Evolutionary conservation across 495 filamentous ascomycete species (phyloP), one percentile per base, ranked within the genome.

Genomic region (Hypoxylon trugodes): DNA sequence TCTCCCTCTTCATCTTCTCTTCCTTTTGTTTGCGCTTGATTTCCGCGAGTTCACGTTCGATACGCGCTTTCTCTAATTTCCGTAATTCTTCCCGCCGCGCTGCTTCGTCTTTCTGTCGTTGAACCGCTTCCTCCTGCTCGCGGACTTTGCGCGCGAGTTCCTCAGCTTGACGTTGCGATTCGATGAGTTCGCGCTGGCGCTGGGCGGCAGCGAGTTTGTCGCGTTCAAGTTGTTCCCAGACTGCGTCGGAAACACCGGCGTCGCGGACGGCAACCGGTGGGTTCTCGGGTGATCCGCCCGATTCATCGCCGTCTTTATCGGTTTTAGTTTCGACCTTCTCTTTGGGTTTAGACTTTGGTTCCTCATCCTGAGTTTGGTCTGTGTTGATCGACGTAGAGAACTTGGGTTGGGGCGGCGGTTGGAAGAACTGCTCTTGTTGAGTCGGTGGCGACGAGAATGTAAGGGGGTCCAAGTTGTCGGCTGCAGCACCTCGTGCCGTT

Each of bases 141-240:
- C 42, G 50, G 26, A 36, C 64, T 28, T 71, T 52, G 7, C 40
- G 45, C 53, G 35, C 55, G 15, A 71, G 74, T 35, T 72, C 71
- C 1, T 54, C 69, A 3, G 60, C 65, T n/a, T 45, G 37, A 38
- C 19, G 42, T 13, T 28, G 37, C 5, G 56, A 12, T 6, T 25
- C 32, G 12, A 21, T 26, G 6, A 62, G 46, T 12, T 65, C 52
- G 10, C 19, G 63, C 37, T 77, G 71, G 0, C 63, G 61, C n/a
- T 73, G 68, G 10, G 71, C 40, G 1, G 73, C 72, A 1, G 69
- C 74, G 2, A 70, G 52, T 32, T 75, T 79, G 70, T 86, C 83
- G 0, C 50, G 65, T 55, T 86, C 76, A 0, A 91, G 78, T 47
- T 85, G 82, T 12, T 76, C 59, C 88, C 88, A 90, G n/a, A 83